These are phyloP conservation scores for Alloascoidea hylecoeti DNA, from an alignment of 805 yeast species.

Conservation along the genomic window DNA sequence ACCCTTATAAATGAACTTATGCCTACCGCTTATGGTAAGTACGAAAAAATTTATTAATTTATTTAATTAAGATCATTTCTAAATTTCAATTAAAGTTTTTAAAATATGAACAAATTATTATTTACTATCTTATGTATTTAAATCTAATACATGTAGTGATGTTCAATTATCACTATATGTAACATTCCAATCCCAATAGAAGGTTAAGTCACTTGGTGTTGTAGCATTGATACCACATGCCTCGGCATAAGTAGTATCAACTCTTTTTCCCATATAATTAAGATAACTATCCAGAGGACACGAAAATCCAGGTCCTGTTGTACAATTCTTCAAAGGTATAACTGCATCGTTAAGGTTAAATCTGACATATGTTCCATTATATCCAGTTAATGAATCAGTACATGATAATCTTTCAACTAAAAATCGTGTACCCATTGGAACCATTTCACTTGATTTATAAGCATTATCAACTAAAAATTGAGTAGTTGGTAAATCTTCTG, in stretches of 20 bases:
- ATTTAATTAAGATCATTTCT: too few relatives aligned
- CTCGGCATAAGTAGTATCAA: background rate
- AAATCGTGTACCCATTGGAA: conserved; percentile 45
- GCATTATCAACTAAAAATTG: conserved; percentile 29
- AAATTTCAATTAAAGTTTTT: too few relatives aligned
- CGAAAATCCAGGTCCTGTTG: conserved; percentile 39
- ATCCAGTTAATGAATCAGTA: conserved; percentile 15
- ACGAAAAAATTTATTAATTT: too few relatives aligned
- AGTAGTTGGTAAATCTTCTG: conserved; percentile 25
- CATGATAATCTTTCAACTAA: conserved; percentile 35
- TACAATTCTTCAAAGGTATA: conserved; percentile 31
- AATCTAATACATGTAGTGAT: too few relatives aligned
- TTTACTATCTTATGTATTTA: too few relatives aligned
- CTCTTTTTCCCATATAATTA: background rate
- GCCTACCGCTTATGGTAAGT: too few relatives aligned
- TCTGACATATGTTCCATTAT: conserved; percentile 25
- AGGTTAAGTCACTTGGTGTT: background rate
- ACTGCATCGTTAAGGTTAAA: conserved; percentile 39
- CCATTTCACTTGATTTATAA: conserved; percentile 32
- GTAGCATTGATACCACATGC: background rate
- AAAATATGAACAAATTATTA: too few relatives aligned
- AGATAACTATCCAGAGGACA: conserved; percentile 22
- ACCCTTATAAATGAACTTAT: too few relatives aligned
- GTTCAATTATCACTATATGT: background rate
- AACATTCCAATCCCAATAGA: conserved; percentile 1